Conservation (phyloP, 176 grass and related monocot genomes). For the Rhipidocladum racemiflorum region DNA sequence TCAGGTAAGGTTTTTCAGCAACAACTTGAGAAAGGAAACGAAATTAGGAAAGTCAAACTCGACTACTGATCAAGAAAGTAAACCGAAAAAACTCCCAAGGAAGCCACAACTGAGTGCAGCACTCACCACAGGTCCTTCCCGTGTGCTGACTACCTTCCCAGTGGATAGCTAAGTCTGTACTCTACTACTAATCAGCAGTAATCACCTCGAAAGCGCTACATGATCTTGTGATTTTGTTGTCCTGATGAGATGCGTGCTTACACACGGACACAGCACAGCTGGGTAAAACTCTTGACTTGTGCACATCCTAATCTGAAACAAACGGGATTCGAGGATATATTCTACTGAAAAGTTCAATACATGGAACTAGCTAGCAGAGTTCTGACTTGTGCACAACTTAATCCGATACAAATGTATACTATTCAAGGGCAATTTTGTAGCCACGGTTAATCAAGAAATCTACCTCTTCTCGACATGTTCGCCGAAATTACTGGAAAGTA, state of each 20-base stretch:
- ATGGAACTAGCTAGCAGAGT: background rate
- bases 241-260: background rate
- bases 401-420: background rate
- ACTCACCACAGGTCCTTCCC: background rate
- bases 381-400: background rate
- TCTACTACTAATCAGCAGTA: background rate
- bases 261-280: background rate
- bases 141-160: conserved; percentile 3
- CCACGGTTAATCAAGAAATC: background rate
- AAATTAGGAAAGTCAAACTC: background rate
- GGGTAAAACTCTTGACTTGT: background rate
- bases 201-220: background rate
- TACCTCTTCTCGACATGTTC: background rate
- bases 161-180: background rate
- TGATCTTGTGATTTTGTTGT: conserved; percentile 12
- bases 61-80: background rate
- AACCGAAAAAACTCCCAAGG: background rate
- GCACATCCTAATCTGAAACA: conserved; percentile 7
- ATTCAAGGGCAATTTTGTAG: background rate
- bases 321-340: background rate
- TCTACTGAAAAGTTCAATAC: background rate
- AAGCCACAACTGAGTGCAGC: background rate
- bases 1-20: background rate
- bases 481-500: background rate
- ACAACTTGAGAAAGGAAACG: background rate